Evolutionary conservation across 306 rosid genomes (phyloP), one percentile per base, ranked within the genome.

Genomic region (Trifolium fragiferum): DNA sequence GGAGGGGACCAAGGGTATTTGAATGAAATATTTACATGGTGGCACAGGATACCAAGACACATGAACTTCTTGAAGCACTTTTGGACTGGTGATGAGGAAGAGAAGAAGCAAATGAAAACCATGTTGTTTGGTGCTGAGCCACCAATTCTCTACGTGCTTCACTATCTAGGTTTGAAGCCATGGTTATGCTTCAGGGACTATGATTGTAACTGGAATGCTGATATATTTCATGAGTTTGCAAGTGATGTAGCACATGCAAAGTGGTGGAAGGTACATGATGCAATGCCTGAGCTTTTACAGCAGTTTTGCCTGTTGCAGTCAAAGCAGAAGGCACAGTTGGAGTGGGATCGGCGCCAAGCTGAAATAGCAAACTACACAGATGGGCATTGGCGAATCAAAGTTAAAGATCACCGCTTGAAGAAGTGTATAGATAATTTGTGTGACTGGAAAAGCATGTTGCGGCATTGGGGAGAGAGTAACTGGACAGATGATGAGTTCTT

Each of bases 401-500:
- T 90, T 53, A 79, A 80, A 32, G 98, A 94, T 70, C 20, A 33
- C 15, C 83, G 97, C 23, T 73, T 88, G 81, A 88, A 84, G 83
- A 90, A 74, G 70, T 94, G 97, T 16, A 64, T 88, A 2, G 98
- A 94, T 75, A 89, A 81, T 40, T 19, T 90, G 58, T 94, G 98
- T 74, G 70, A 80, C 35, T 94, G 98, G 98, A 90, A 92, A 76
- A 78, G 81, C 72, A 94, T 94, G 98, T 80, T 90, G 84, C 68
- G 69, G 92, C 98, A 94, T 8, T 94, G 98, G 98, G 98, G 97
- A 21, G 98, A 94, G 87, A 87, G 91, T 27, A 94, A 94, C 75
- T 94, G 98, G 98, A 91, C 97, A 0, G 93, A 91, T 51, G 89
- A 81, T 49, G 89, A 81, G 64, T 68, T 75, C 60, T 72, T 79